Percentiles rank a stretch among this genome's conserved stretches.
Evolutionary conservation across 495 filamentous ascomycete genomes (phyloP).

Genomic region (Rhypophila decipiens): DNA sequence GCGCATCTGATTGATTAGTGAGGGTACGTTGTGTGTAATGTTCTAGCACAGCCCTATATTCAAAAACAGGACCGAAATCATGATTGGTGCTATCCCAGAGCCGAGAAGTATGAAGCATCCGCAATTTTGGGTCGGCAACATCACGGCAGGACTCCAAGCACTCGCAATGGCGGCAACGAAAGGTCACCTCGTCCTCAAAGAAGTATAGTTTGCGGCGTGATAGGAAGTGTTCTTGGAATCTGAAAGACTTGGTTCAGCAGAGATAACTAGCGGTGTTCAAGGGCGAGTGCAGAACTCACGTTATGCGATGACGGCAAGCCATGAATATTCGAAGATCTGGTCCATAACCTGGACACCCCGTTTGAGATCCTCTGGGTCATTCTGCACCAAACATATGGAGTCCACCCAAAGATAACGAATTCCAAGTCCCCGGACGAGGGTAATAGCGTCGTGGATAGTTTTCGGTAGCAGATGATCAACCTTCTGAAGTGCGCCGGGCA

Average conservation of each 20-base stretch:
- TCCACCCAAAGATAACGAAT: conserved; percentile 13
- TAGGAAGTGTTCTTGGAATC: conserved; percentile 15
- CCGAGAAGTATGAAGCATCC: background rate
- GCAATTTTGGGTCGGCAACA: background rate
- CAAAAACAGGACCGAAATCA: conserved; percentile 3
- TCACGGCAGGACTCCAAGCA: background rate
- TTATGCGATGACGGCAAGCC: conserved; percentile 4
- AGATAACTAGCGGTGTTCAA: background rate
- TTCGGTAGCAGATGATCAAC: background rate
- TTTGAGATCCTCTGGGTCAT: conserved; percentile 5
- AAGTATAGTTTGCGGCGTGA: conserved; percentile 10
- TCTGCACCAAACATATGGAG: conserved; percentile 11
- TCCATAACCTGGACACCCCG: conserved; percentile 13
- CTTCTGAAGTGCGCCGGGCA: background rate
- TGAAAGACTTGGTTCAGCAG: background rate
- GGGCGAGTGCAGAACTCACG: conserved; percentile 2
- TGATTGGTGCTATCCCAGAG: background rate
- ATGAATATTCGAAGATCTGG: conserved; percentile 7
- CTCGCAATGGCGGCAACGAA: conserved; percentile 1
- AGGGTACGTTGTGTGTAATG: conserved; percentile 8
- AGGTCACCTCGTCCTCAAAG: conserved; percentile 7
- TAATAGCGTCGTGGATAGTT: conserved; percentile 11
- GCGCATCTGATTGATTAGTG: conserved; percentile 5
- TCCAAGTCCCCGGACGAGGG: conserved; percentile 4
- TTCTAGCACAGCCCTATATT: background rate